Percentiles rank a stretch among this genome's conserved stretches.
phyloP scores from a whole-genome alignment of 2,329 filamentous ascomycete species.

The Plenodomus biglobosus region DNA sequence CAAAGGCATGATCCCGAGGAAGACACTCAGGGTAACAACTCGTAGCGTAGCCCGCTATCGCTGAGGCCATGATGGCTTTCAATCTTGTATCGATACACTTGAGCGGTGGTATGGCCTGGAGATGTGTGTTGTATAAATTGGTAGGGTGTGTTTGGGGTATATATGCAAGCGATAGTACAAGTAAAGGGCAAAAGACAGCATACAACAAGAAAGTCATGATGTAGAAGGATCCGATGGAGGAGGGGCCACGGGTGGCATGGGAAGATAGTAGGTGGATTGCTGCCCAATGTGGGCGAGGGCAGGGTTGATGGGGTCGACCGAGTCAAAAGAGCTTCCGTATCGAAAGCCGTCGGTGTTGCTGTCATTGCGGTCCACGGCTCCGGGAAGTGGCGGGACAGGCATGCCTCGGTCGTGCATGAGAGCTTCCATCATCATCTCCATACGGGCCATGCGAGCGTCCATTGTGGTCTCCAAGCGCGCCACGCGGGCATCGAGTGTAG shows the following conservation, averaged over 20 bases:
- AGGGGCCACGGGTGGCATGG: not conserved
- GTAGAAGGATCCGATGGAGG: not conserved
- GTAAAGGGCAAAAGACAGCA: not conserved
- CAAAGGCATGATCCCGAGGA: not conserved
- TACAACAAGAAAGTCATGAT: not conserved
- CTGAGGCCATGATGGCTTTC: no score
- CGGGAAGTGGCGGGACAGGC: conserved; percentile 23
- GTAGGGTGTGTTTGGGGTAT: not conserved
- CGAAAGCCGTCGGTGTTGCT: conserved; percentile 17
- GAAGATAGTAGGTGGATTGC: conserved; percentile 5
- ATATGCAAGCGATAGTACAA: not conserved
- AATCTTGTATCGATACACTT: no score
- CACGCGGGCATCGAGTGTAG: no score
- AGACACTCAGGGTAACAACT: no score
- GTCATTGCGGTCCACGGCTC: conserved; percentile 34
- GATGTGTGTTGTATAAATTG: no score
- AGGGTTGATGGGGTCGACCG: conserved; percentile 26
- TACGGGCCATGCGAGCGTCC: conserved; percentile 39
- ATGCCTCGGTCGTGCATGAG: conserved; percentile 35
- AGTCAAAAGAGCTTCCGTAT: conserved; percentile 15
- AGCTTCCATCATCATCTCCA: conserved; percentile 41
- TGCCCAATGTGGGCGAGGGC: conserved; percentile 20
- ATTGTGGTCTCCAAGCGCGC: conserved; percentile 20
- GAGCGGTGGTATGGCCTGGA: no score
- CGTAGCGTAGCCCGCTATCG: no score